Evolutionary conservation across 139 green algal genomes (phyloP).

Genomic region (Desmodesmus armatus): DNA sequence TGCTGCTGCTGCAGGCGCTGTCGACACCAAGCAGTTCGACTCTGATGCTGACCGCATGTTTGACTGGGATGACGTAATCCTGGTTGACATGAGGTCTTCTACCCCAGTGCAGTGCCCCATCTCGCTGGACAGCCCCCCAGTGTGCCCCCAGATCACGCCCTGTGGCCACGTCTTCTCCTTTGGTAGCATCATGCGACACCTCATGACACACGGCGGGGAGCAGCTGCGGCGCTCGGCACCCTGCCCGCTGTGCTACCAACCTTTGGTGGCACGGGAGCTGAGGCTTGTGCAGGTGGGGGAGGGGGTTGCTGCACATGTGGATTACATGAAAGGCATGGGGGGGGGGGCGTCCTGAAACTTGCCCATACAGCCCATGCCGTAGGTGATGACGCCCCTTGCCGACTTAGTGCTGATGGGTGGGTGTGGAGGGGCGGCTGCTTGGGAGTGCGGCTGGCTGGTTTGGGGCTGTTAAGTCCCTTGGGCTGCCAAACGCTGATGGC

Average conservation of each 20-base stretch:
- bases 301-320: not conserved
- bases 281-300: slow-evolving; percentile 65
- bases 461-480: not conserved
- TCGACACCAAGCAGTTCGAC: slow-evolving; percentile 66
- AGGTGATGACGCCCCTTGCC: too few relatives aligned
- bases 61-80: slow-evolving; percentile 86
- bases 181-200: slow-evolving; percentile 84
- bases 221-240: slow-evolving; percentile 68
- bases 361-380: too few relatives aligned
- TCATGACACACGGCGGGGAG: slow-evolving; percentile 74
- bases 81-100: slow-evolving; percentile 75
- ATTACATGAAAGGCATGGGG: too few relatives aligned
- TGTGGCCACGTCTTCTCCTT: slow-evolving; percentile 93
- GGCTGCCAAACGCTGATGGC: slow-evolving; percentile 5
- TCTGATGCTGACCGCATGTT: slow-evolving; percentile 84
- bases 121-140: slow-evolving; percentile 75
- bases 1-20: slow-evolving; percentile 53
- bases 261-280: slow-evolving; percentile 79
- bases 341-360: too few relatives aligned
- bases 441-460: not conserved
- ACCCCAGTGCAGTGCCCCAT: slow-evolving; percentile 84
- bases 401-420: not conserved
- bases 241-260: slow-evolving; percentile 80
- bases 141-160: slow-evolving; percentile 86
- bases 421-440: too few relatives aligned